Conservation (phyloP, 768 basidiomycete genomes). For the Boletus rubroflammeus region DNA sequence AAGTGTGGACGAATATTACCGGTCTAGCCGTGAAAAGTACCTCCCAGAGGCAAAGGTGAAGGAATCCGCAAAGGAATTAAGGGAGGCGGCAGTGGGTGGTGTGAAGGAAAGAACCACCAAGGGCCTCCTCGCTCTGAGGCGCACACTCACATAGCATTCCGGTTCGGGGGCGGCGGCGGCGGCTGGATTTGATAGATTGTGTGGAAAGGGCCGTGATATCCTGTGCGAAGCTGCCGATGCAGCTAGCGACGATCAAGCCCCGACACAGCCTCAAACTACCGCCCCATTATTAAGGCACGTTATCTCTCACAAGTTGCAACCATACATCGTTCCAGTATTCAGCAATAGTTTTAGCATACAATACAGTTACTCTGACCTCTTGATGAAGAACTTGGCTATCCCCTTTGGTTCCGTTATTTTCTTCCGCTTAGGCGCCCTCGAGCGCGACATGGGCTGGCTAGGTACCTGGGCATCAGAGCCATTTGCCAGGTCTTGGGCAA, state of each 20-base stretch:
- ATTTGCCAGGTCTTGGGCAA: conserved; percentile 72
- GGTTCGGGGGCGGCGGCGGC: neutral
- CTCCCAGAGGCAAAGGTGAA: conserved; percentile 34
- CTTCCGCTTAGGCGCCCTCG: conserved; percentile 29
- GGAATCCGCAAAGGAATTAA: conserved; percentile 34
- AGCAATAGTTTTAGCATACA: neutral
- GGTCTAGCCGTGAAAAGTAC: conserved; percentile 26
- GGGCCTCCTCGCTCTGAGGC: neutral
- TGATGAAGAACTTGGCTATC: conserved; percentile 48
- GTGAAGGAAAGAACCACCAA: conserved; percentile 13
- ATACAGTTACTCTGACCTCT: conserved; percentile 22
- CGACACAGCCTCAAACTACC: conserved; percentile 1
- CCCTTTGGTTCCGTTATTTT: conserved; percentile 32
- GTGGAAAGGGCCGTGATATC: neutral
- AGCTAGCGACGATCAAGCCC: conserved; percentile 18
- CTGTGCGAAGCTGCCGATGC: conserved; percentile 5
- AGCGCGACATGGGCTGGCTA: conserved; percentile 6
- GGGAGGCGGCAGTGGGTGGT: conserved; percentile 12
- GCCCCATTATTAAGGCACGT: neutral
- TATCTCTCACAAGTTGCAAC: neutral
- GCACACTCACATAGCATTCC: neutral
- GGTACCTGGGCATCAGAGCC: conserved; percentile 23
- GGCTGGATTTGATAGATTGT: conserved; percentile 5
- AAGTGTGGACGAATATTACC: conserved; percentile 1
- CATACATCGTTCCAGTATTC: neutral